Base-by-base conservation (phyloP, 257 asterid species). In the Solanum sitiens region DNA sequence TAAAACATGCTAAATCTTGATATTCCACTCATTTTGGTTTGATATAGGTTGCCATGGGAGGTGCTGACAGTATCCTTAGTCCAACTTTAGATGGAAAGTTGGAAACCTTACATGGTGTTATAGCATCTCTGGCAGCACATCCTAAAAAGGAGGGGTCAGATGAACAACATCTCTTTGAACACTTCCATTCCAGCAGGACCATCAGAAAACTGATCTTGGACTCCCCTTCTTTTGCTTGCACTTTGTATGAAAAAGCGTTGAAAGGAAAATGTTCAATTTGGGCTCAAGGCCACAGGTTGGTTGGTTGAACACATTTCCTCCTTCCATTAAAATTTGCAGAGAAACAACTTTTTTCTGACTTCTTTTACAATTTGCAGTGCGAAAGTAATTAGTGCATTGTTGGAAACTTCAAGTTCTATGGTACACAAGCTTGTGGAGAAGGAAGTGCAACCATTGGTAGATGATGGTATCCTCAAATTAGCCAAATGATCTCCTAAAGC, bases 231-330 rank as follows among this genome's bases (percentile, higher is more conserved):
- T 95, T 95, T 59, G 98, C 99, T 70, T 88, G 92, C 47, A 89
- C 88, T 16, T 94, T 97, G 33, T 95, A 98, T 96, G 94, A 93
- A 89, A 94, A 90, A 77, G 97, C 97, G 86, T 90, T 97, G 73
- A 90, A 92, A 90, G 98, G 99, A 45, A 94, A 92, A 65, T 93
- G 98, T 79, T 92, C 91, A 74, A 77, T 79, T 40, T 94, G 93
- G 98, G 95, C 92, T 61, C 93, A 96, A 88, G 99, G 99, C 50
- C 98, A 94, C 94, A 94, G 98, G 99, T 97, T 89, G 72, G 87
- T 61, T 42, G 37, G 82, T 39, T 70, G 30, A 47, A 35, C 70
- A 61, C 16, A 9, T 13, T 90, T 77, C 32, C 73, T 56, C 59
- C 63, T 63, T 37, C 6, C 74, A 59, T 40, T 7, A 11, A 83